Evolutionary conservation across 2,329 filamentous ascomycete genomes (phyloP), one percentile per base, ranked within the genome.

Genomic region (Lizonia empirigonia): DNA sequence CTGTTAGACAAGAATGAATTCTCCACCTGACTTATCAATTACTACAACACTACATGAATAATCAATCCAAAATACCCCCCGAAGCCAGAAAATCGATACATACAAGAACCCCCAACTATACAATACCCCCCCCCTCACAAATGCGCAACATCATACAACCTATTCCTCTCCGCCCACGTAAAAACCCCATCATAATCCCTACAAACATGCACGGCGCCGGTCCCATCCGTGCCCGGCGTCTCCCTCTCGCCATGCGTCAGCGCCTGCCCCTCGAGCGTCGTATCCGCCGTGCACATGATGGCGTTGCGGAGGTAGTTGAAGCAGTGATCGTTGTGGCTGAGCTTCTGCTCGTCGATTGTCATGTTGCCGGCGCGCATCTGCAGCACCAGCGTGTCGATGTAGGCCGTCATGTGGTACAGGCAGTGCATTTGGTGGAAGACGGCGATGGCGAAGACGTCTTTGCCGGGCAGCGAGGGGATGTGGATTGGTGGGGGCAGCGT

Each of bases 281-380:
- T 63, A 48, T 69, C 63, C 6, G 60, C 64, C 23, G 37, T 49
- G 27, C 64, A 69, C 56, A 65, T 56, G 10, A 68, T 38, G 8
- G 63, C 58, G 34, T 65, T 64, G 22, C 63, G 45, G 23, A 69
- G 23, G 35, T 69, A 69, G 27, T 67, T 60, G 38, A 67, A 61
- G 41, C 65, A 69, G 30, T 69, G 65, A 27, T 67, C 63, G 27
- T 64, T 67, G 23, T 69, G 65, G 32, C 44, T 44, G n/a, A 67
- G 39, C 23, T 49, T 34, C 6, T 53, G 47, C 26, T 68, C 62
- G 8, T 59, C 50, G 1, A 62, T 22, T n/a, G 42, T 42, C 4
- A 24, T 38, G 22, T 63, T 59, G 7, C 45, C 53, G 16, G 55
- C 58, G 4, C 57, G 59, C 20, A 62, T 52, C 40, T 62, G 45